Base-by-base conservation (phyloP, 2,329 filamentous ascomycete genomes). In the Scedosporium minutisporum region DNA sequence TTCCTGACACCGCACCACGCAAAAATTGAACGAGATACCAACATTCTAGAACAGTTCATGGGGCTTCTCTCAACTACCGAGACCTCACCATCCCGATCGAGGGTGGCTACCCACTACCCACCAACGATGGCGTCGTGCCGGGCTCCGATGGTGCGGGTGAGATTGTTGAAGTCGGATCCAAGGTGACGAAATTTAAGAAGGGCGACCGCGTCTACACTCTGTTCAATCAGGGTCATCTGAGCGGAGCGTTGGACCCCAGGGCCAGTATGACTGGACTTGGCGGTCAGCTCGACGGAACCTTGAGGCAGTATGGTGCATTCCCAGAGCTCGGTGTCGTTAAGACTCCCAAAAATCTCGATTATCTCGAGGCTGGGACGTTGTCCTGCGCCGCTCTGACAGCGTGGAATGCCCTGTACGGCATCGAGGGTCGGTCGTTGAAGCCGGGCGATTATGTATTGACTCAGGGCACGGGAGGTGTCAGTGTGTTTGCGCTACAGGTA, bases 291-390 rank as follows among this genome's bases (percentile, higher is more conserved):
- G 84, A 90, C 66, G 88, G 88, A 59, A 81, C 80, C 0, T 77
- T 91, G 25, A 80, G 86, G 33, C 78, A 88, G 66, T 87, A 88
- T 66, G 86, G 75, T 62, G 80, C 83, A 7, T 89, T 87, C 70
- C 77, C 81, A 62, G 85, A 89, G 73, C 80, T 68, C 38, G 87
- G 86, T 1, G 75, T 91, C 7, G 85, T 89, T 16, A 74, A 76
- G 53, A 75, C 80, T 48, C 88, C 88, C 1, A 69, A 67, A 23
- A 81, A 82, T 64, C 74, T 86, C 4, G 75, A 67, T 65, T 69
- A 74, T 33, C 63, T 76, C 18, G 81, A 86, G 69, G 76, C 79
- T 1, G 77, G 77, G 53, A 82, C 82, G 0, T 71, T 86, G 2
- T 67, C 77, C 0, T 86, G 84, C 65, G 82, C 84, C 1, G 82